Conservation (phyloP, 2,329 filamentous ascomycete genomes). For the Cytospora piceicola region DNA sequence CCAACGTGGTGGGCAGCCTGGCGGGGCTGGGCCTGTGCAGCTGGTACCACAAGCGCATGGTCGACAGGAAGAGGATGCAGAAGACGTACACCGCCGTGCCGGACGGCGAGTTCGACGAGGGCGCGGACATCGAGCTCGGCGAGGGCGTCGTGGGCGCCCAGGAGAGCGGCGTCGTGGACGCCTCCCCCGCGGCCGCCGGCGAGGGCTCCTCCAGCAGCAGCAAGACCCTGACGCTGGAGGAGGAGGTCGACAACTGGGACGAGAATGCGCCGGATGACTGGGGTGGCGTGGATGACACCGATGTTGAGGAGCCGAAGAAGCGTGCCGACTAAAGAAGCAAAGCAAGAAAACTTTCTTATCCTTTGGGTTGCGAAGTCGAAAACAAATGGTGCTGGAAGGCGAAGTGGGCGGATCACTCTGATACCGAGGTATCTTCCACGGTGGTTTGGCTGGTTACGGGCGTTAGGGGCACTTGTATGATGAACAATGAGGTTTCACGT, state of each 20-base stretch:
- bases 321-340: constrained; percentile 35
- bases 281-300: constrained; percentile 50
- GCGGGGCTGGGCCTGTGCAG: constrained; percentile 73
- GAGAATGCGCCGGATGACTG: constrained; percentile 71
- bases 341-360: neutral
- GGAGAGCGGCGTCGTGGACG: constrained; percentile 65
- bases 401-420: constrained; percentile 15
- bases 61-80: constrained; percentile 78
- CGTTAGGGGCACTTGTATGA: constrained; percentile 18
- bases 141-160: constrained; percentile 56
- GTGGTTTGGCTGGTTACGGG: constrained; percentile 20
- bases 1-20: constrained; percentile 81
- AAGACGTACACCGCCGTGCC: constrained; percentile 74
- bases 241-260: constrained; percentile 95
- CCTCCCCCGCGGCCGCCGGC: constrained; percentile 32
- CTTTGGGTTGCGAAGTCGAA: neutral
- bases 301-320: constrained; percentile 35
- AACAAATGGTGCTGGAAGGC: constrained; percentile 13
- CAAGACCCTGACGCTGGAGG: constrained; percentile 60
- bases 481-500: constrained; percentile 4
- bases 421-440: constrained; percentile 8
- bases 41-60: constrained; percentile 95
- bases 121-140: constrained; percentile 75
- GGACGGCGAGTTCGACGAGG: constrained; percentile 57
- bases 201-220: constrained; percentile 36